phyloP scores from a whole-genome alignment of 331 rosid species.

The Cydonia oblonga region DNA sequence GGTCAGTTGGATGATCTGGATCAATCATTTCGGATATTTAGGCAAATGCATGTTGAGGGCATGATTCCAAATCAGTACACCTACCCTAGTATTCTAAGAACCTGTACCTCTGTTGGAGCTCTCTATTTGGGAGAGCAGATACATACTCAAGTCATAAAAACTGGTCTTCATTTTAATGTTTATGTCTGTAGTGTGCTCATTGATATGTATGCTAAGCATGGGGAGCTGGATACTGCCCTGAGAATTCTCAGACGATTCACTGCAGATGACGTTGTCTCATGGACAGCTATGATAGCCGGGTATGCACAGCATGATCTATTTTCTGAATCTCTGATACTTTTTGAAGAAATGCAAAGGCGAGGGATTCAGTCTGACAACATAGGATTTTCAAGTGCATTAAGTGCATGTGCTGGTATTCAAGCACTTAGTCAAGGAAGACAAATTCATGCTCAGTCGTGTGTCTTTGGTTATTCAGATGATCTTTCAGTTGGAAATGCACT shows the following conservation, averaged over 20 bases:
- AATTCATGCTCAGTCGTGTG: slow-evolving; percentile 70
- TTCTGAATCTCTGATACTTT: slow-evolving; percentile 55
- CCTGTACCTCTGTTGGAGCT: slow-evolving; percentile 66
- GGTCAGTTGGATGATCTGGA: slow-evolving; percentile 55
- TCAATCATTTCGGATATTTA: slow-evolving; percentile 50
- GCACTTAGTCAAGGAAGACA: slow-evolving; percentile 72
- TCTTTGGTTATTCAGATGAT: slow-evolving; percentile 64
- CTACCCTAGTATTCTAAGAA: slow-evolving; percentile 78
- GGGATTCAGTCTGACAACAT: slow-evolving; percentile 69
- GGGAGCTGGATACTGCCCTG: slow-evolving; percentile 54
- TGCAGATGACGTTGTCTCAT: slow-evolving; percentile 63
- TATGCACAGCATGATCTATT: slow-evolving; percentile 62
- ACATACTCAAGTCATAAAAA: slow-evolving; percentile 63
- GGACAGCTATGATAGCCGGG: slow-evolving; percentile 97
- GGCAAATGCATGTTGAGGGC: slow-evolving; percentile 71
- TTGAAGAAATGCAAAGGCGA: slow-evolving; percentile 55
- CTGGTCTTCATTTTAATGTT: slow-evolving; percentile 67
- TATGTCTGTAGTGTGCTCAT: slow-evolving; percentile 81
- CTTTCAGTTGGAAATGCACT: slow-evolving; percentile 75
- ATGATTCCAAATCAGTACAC: slow-evolving; percentile 75
- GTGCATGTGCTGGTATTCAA: slow-evolving; percentile 74
- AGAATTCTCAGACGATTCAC: slow-evolving; percentile 45
- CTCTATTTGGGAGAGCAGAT: slow-evolving; percentile 73
- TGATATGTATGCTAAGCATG: slow-evolving; percentile 81
- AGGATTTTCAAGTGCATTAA: slow-evolving; percentile 78